Evolutionary conservation across 805 yeast species (phyloP), one percentile per base, ranked within the genome.

Genomic region (Brettanomyces nanus): DNA sequence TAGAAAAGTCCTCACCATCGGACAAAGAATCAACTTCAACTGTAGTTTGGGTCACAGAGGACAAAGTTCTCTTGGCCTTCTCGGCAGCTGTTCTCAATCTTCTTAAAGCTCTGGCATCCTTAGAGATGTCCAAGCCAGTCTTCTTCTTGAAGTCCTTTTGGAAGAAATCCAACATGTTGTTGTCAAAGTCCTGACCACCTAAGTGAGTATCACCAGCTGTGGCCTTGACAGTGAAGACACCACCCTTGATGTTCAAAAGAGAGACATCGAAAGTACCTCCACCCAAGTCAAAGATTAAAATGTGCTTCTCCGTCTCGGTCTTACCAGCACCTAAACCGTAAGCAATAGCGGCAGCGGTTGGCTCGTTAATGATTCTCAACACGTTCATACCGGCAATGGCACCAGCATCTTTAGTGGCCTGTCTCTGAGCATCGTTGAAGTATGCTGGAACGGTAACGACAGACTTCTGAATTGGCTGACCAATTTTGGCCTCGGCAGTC

Each of bases 241-340:
- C 97, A 61, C 87, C 96, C 61, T 86, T 95, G 60, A 87, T 85
- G 63, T 89, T 79, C 63, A 87, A 75, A 48, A 87, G 75, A 37
- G 96, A 89, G 41, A 87, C 96, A 84, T 87, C 97, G 73, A 87
- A 87, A 63, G 96, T 87, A 79, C 96, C 96, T 73, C 97, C 97
- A 77, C 97, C 97, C 64, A 87, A 79, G 69, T 87, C 96, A 73
- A 86, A 87, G 63, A 87, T 85, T 60, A 87, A 73, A 47, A 87
- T 90, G 67, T 86, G 85, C 66, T 81, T 80, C 71, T 87, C 95
- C 49, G 74, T 75, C 46, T 76, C 80, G 49, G 81, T 73, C 58
- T 72, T 80, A 67, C 85, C 86, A 56, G 87, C 86, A 78, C 90
- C 95, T 56, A 89, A 77, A 77, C 97, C 97, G 78, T 89, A 89